Evolutionary conservation across 768 basidiomycete genomes (phyloP), one percentile per base, ranked within the genome.

Genomic region (Xerocomus spinulosus): DNA sequence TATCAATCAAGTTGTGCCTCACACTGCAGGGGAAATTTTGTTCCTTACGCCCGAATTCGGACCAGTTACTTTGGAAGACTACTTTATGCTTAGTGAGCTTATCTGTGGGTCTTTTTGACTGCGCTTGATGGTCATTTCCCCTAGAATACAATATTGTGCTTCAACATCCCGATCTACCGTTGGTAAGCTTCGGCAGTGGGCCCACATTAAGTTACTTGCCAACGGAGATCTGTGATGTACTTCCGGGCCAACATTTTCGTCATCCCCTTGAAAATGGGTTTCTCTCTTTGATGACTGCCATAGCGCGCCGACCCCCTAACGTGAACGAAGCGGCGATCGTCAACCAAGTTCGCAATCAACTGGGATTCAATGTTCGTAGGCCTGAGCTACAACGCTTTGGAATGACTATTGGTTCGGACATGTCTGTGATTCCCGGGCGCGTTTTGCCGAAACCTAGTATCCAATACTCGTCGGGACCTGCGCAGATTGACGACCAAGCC

Each of bases 381-480:
- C 61, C 69, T 18, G 39, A 46, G 9, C 58, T 74, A 12, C 45
- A 54, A 7, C 59, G 58, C 4, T 75, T 77, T 54, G 74, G 72
- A 14, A 55, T 77, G 28, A 60, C 53, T 42, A 64, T 77, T 38
- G 70, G 68, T 12, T 56, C 51, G 6, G 57, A 75, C 37, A 74
- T 77, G 73, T 66, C 72, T 15, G 69, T 73, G 18, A 71, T 77
- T 7, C 72, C 72, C 1, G 76, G 69, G 7, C 74, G 76, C 28
- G 66, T 76, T 46, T 67, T 77, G 13, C 60, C 63, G 2, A 53
- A 64, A 12, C 75, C 75, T 12, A 54, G 48, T 10, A 61, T 77
- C 30, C 59, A 60, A 9, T 76, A 77, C 50, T 64, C 59, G 5
- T 48, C 59, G 21, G 64, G 68, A 9, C 52, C 58, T 3, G 48